Percentiles rank a stretch among this genome's conserved stretches.
Conservation (phyloP, 257 asterid genomes). For the Anisodus tanguticus region DNA sequence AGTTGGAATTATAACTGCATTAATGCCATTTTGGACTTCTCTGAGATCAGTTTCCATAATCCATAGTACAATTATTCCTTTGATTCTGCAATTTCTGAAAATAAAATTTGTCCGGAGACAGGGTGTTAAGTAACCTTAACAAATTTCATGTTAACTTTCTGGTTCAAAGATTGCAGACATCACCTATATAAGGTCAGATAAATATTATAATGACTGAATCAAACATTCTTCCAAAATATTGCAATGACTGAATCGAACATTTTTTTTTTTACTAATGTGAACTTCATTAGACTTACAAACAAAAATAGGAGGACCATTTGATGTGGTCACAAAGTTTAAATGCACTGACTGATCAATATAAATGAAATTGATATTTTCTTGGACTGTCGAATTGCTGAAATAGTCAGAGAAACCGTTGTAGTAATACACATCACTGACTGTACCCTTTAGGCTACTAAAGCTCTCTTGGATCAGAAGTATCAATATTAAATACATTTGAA, state of each 20-base stretch:
- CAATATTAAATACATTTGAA: too few relatives aligned
- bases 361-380: slow-evolving; percentile 58
- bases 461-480: slow-evolving; percentile 41
- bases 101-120: too few relatives aligned
- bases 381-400: slow-evolving; percentile 40
- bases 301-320: slow-evolving; percentile 53
- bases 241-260: too few relatives aligned
- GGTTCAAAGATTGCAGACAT: too few relatives aligned
- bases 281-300: slow-evolving; percentile 45
- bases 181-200: too few relatives aligned
- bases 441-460: slow-evolving; percentile 41
- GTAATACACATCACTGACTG: slow-evolving; percentile 63
- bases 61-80: too few relatives aligned
- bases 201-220: neutral
- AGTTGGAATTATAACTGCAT: slow-evolving; percentile 29
- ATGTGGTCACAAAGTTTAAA: slow-evolving; percentile 41
- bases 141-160: too few relatives aligned
- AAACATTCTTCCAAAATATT: neutral
- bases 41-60: too few relatives aligned
- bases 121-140: too few relatives aligned
- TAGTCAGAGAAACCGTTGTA: slow-evolving; percentile 49
- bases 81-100: too few relatives aligned
- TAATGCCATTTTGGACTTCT: too few relatives aligned
- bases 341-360: slow-evolving; percentile 44
- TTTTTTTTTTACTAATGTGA: too few relatives aligned